phyloP scores from a whole-genome alignment of 176 grass and related monocot species.

The Oryza coarctata region DNA sequence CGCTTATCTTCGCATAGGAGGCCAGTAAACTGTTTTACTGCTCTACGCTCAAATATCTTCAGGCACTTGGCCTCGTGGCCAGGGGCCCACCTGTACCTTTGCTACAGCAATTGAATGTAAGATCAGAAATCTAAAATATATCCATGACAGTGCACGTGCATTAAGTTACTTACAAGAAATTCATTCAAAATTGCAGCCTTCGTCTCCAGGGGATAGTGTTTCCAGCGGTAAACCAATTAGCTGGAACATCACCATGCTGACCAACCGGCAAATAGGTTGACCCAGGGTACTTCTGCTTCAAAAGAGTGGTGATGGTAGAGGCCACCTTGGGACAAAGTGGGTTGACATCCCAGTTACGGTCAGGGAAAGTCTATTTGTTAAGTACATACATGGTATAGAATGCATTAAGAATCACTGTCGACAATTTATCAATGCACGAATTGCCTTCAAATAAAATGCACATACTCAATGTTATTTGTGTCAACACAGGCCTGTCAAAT shows the following conservation, averaged over 20 bases:
- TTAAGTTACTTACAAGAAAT: slow-evolving; percentile 41
- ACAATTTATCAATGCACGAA: neutral
- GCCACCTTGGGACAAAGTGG: slow-evolving; percentile 42
- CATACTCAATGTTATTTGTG: slow-evolving; percentile 35
- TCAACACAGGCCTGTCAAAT: slow-evolving; percentile 41
- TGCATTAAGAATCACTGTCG: neutral
- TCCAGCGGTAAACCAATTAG: slow-evolving; percentile 31
- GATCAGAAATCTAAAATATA: neutral
- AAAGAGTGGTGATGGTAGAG: slow-evolving; percentile 38
- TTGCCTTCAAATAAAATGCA: neutral
- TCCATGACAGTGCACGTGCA: neutral
- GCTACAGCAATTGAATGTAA: slow-evolving; percentile 26
- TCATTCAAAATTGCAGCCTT: slow-evolving; percentile 40
- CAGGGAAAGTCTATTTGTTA: slow-evolving; percentile 8
- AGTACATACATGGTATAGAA: slow-evolving; percentile 16
- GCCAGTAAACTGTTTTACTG: slow-evolving; percentile 29
- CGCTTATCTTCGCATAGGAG: slow-evolving; percentile 36
- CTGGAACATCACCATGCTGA: slow-evolving; percentile 29
- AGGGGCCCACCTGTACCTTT: slow-evolving; percentile 47
- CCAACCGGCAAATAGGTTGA: slow-evolving; percentile 30
- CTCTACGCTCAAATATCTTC: slow-evolving; percentile 41
- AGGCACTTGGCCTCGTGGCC: slow-evolving; percentile 34
- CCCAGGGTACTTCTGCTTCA: slow-evolving; percentile 47
- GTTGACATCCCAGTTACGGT: slow-evolving; percentile 40
- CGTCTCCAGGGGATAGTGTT: slow-evolving; percentile 32